Conservation (phyloP, 306 rosid genomes). For the Pterocarpus macrocarpus region DNA sequence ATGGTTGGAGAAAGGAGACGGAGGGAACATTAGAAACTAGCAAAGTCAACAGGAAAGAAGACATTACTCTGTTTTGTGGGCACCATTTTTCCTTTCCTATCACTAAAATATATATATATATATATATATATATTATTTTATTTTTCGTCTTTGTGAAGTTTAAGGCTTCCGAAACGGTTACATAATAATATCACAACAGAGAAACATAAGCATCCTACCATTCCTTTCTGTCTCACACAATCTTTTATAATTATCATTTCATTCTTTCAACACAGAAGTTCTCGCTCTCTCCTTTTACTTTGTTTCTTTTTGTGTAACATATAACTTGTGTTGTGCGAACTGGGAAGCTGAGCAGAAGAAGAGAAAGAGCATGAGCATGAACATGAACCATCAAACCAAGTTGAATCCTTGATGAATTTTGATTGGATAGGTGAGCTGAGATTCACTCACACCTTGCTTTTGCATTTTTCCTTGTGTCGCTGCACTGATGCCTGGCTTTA, state of each 20-base stretch:
- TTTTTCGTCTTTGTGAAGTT: slow-evolving; percentile 37
- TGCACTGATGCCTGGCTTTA: slow-evolving; percentile 26
- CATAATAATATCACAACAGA: slow-evolving; percentile 49
- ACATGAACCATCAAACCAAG: slow-evolving; percentile 42
- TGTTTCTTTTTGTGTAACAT: slow-evolving; percentile 40
- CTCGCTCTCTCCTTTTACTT: slow-evolving; percentile 47
- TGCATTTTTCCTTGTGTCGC: background rate
- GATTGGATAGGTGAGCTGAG: slow-evolving; percentile 55
- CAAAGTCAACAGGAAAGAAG: slow-evolving; percentile 67
- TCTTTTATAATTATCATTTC: slow-evolving; percentile 24
- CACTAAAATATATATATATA: background rate
- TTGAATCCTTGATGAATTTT: slow-evolving; percentile 52
- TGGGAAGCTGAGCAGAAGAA: slow-evolving; percentile 41
- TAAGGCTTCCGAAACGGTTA: slow-evolving; percentile 59
- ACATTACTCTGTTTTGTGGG: slow-evolving; percentile 48
- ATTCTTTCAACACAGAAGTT: slow-evolving; percentile 32
- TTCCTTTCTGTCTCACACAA: slow-evolving; percentile 47
- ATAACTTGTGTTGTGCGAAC: slow-evolving; percentile 36
- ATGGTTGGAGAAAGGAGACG: background rate
- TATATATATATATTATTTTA: no score
- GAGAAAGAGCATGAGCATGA: slow-evolving; percentile 50
- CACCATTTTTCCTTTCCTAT: slow-evolving; percentile 12
- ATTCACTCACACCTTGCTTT: slow-evolving; percentile 49
- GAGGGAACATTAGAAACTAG: background rate
- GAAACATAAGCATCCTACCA: slow-evolving; percentile 42